Percentiles rank a stretch among this genome's conserved stretches.
Evolutionary conservation across 441 rosid genomes (phyloP).

Genomic region (Sinapis alba): DNA sequence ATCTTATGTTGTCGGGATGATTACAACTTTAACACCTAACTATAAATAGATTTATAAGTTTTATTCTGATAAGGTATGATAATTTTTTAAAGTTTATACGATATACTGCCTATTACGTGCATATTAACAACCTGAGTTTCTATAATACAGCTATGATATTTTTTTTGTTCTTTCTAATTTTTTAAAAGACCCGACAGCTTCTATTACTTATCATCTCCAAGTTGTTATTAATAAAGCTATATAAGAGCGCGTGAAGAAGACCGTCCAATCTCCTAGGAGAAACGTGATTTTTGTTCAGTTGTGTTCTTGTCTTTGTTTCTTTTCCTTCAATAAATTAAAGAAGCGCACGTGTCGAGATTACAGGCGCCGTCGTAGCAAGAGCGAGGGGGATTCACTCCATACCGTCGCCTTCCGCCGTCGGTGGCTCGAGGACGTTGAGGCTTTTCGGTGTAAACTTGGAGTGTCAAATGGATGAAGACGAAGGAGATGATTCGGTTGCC

Average conservation of each 20-base stretch:
- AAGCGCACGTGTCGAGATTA: slow-evolving; percentile 26
- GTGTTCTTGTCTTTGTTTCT: background rate
- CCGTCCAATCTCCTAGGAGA: slow-evolving; percentile 33
- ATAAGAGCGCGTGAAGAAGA: slow-evolving; percentile 21
- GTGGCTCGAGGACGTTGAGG: slow-evolving; percentile 68
- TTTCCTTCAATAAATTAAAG: background rate
- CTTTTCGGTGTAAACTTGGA: slow-evolving; percentile 86
- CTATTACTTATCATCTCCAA: slow-evolving; percentile 19
- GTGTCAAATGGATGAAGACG: slow-evolving; percentile 67
- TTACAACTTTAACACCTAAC: slow-evolving; percentile 18
- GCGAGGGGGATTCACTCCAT: slow-evolving; percentile 18
- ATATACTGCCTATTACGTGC: background rate
- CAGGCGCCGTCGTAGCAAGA: slow-evolving; percentile 29
- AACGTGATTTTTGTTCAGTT: slow-evolving; percentile 32
- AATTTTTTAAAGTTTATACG: background rate
- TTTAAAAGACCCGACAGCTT: slow-evolving; percentile 15
- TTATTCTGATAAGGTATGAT: background rate
- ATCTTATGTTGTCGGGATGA: slow-evolving; percentile 12
- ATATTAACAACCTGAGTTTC: slow-evolving; percentile 20
- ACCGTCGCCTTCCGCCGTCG: slow-evolving; percentile 27
- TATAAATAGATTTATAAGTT: background rate
- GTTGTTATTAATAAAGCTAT: background rate
- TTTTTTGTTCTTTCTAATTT: background rate
- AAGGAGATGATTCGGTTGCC: slow-evolving; percentile 39
- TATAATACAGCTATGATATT: slow-evolving; percentile 16